Evolutionary conservation across 2,329 filamentous ascomycete genomes (phyloP).

Genomic region (Xylogone sp.): DNA sequence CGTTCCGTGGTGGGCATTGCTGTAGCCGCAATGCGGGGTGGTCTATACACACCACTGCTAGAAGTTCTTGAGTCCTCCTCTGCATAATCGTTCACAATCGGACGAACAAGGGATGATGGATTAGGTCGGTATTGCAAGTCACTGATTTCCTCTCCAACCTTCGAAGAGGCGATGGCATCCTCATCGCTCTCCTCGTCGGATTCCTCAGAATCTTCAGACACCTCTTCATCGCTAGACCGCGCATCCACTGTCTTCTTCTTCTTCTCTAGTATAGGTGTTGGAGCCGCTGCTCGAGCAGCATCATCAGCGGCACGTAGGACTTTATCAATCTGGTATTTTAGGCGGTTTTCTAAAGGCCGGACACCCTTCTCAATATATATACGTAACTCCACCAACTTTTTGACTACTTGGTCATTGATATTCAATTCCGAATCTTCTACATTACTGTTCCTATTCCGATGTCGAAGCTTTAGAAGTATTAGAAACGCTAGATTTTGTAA

Average conservation of each 20-base stretch:
- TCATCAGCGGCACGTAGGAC: constrained; percentile 85
- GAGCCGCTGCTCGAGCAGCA: constrained; percentile 24
- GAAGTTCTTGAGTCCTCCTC: constrained; percentile 30
- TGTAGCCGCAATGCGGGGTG: constrained; percentile 83
- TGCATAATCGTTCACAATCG: constrained; percentile 10
- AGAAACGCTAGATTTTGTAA: constrained; percentile 90
- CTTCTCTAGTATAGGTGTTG: constrained; percentile 7
- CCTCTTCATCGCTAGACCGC: constrained; percentile 16
- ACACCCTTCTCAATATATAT: constrained; percentile 92
- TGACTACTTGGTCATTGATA: constrained; percentile 65
- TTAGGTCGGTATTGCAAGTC: constrained; percentile 63
- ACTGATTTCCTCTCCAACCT: constrained; percentile 38
- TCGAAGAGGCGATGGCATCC: neutral
- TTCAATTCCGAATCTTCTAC: constrained; percentile 35
- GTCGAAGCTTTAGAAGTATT: constrained; percentile 75
- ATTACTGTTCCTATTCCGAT: constrained; percentile 31
- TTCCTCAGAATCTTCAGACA: constrained; percentile 24
- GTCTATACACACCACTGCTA: constrained; percentile 74
- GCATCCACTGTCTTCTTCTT: constrained; percentile 9
- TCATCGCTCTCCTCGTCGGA: constrained; percentile 33
- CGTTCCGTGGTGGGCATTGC: constrained; percentile 64
- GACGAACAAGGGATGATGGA: constrained; percentile 38
- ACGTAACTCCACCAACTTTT: constrained; percentile 87
- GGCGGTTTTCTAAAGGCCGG: constrained; percentile 79
- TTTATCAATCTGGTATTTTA: constrained; percentile 96